Percentiles rank a stretch among this genome's conserved stretches.
phyloP scores from a whole-genome alignment of 2,329 filamentous ascomycete genomes.

The Colletotrichum paranaense region DNA sequence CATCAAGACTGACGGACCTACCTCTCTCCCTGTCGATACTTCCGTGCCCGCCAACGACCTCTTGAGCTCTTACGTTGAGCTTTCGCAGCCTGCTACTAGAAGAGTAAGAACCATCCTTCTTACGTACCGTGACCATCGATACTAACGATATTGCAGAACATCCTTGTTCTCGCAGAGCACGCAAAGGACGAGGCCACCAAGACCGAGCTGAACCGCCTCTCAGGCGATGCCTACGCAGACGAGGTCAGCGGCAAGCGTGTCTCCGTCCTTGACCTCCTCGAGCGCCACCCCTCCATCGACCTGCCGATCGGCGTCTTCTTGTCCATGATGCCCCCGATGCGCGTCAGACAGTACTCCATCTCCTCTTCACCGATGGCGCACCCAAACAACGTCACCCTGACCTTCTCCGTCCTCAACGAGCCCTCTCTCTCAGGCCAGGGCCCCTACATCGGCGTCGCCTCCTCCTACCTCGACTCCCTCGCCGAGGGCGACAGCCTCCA shows the following conservation, averaged over 20 bases:
- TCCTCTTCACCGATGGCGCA: slow-evolving; percentile 74
- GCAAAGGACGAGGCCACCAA: slow-evolving; percentile 47
- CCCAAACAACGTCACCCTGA: slow-evolving; percentile 67
- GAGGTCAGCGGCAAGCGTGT: slow-evolving; percentile 60
- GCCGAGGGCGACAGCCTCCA: slow-evolving; percentile 55
- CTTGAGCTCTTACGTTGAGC: slow-evolving; percentile 77
- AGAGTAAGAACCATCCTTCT: slow-evolving; percentile 55
- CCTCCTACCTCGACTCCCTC: slow-evolving; percentile 68
- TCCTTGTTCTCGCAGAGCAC: slow-evolving; percentile 39
- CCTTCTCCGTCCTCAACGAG: slow-evolving; percentile 69
- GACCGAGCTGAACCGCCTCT: slow-evolving; percentile 49
- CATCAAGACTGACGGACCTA: slow-evolving; percentile 63
- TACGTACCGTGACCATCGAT: fast-evolving
- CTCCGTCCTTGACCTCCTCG: slow-evolving; percentile 71
- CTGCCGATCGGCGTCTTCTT: slow-evolving; percentile 72
- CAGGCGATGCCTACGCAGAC: slow-evolving; percentile 50
- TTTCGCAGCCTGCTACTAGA: slow-evolving; percentile 78
- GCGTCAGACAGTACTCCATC: slow-evolving; percentile 63
- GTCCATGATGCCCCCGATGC: slow-evolving; percentile 73
- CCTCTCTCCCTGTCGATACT: slow-evolving; percentile 64
- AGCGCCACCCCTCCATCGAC: slow-evolving; percentile 63
- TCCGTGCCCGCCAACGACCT: slow-evolving; percentile 73
- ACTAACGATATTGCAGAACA: slow-evolving; percentile 47
- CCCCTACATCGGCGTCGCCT: slow-evolving; percentile 68
- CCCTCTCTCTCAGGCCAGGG: slow-evolving; percentile 61